A percentile compares a stretch with the other conserved stretches of the same genome.
phyloP scores from a whole-genome alignment of 1,284 basidiomycete species.

The Cryptococcus amylolentus region DNA sequence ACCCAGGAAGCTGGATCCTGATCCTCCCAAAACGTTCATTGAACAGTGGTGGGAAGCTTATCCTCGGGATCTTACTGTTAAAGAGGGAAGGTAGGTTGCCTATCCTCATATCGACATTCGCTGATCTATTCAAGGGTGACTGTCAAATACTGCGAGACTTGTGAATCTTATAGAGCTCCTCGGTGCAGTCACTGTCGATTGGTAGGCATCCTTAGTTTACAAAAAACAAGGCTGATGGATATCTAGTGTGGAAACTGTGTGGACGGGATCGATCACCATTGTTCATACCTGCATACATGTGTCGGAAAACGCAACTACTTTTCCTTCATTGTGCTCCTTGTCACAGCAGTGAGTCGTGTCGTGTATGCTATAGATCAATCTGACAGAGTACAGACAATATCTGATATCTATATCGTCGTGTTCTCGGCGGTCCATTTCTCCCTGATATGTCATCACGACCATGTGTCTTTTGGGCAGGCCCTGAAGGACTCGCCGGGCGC shows the following conservation, averaged over 20 bases:
- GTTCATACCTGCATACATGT: constrained; percentile 92
- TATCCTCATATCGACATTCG: not conserved
- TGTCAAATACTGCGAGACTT: constrained; percentile 87
- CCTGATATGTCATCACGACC: constrained; percentile 59
- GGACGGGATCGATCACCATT: constrained; percentile 79
- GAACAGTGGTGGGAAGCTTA: constrained; percentile 63
- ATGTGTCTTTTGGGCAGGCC: constrained; percentile 59
- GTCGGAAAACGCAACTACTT: constrained; percentile 88
- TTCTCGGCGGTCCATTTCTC: constrained; percentile 78
- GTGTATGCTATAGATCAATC: not conserved
- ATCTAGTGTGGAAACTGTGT: constrained; percentile 87
- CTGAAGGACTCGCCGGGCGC: constrained; percentile 65
- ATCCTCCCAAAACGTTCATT: constrained; percentile 65
- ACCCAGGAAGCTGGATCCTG: constrained; percentile 75
- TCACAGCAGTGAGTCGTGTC: constrained; percentile 62
- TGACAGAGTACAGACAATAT: constrained; percentile 56
- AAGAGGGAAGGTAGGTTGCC: constrained; percentile 64
- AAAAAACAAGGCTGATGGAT: constrained; percentile 7
- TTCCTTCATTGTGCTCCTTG: constrained; percentile 74
- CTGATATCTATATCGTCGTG: constrained; percentile 68
- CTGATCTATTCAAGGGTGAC: constrained; percentile 59
- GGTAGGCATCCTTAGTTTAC: constrained; percentile 52
- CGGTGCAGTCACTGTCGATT: constrained; percentile 88
- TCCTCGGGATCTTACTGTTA: constrained; percentile 74
- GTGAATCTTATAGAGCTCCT: constrained; percentile 82